Percentiles rank a stretch among this genome's conserved stretches.
phyloP scores from a whole-genome alignment of 768 basidiomycete genomes.

The Russula emetica region DNA sequence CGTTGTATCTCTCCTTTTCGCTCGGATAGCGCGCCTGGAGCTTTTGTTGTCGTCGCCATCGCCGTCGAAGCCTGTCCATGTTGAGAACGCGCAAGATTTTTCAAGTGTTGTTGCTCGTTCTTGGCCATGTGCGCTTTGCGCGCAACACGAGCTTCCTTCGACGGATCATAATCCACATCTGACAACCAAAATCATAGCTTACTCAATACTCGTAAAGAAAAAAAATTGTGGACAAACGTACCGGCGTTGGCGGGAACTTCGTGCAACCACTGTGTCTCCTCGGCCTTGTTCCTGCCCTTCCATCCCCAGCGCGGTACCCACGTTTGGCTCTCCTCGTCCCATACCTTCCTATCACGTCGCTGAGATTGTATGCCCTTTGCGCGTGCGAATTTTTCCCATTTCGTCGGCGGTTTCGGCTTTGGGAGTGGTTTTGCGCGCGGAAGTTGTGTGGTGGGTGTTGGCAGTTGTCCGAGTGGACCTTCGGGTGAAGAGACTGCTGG shows the following conservation, averaged over 20 bases:
- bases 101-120: constrained; percentile 71
- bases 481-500: constrained; percentile 71
- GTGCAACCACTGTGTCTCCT: constrained; percentile 85
- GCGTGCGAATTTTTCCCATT: constrained; percentile 94
- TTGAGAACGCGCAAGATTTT: constrained; percentile 64
- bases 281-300: constrained; percentile 82
- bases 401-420: constrained; percentile 87
- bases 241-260: constrained; percentile 87
- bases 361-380: constrained; percentile 90
- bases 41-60: not conserved
- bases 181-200: not conserved
- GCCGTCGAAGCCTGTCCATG: constrained; percentile 28
- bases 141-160: constrained; percentile 65
- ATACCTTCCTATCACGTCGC: constrained; percentile 71
- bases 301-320: constrained; percentile 92
- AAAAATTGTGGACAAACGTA: constrained; percentile 35
- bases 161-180: constrained; percentile 82
- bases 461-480: constrained; percentile 80
- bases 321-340: constrained; percentile 93
- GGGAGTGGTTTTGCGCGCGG: constrained; percentile 92
- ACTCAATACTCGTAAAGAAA: not conserved
- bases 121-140: constrained; percentile 80
- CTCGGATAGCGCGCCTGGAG: constrained; percentile 33
- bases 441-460: constrained; percentile 67
- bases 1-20: constrained; percentile 74